Evolutionary conservation across 2,329 filamentous ascomycete genomes (phyloP), one percentile per base, ranked within the genome.

Genomic region (Aspergillus floridensis): DNA sequence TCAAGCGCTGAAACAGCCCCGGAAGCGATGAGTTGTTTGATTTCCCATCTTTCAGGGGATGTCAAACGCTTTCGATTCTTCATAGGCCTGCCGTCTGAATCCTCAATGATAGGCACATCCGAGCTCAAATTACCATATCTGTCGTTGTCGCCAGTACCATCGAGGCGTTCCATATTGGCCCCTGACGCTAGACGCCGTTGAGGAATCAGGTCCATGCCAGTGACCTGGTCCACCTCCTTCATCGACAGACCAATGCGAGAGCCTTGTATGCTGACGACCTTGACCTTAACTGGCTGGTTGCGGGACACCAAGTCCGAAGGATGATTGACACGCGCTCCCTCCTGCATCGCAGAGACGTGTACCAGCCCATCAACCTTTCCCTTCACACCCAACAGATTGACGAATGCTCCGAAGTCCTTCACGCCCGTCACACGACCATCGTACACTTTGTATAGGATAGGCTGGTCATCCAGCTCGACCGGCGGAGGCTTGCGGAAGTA

Each of bases 31-130:
- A 99, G 82, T 72, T 99, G 95, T 63, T 93, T 87, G 63, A 99
- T 97, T 74, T 99, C 95, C 93, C 95, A 99, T 71, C 95, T 82
- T 73, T 99, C 95, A 1, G 95, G 95, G 14, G 93, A 97, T 0
- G 93, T 98, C 88, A 98, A 88, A 55, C 95, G 85, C 80, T 99
- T 99, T 74, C 91, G 92, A 57, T 88, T 88, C 49, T 82, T 84
- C 65, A 82, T 79, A 0, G 81, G 82, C 7, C 80, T 80, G 46
- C 81, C 80, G 51, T 82, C 78, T 31, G 82, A 82, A 44, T 85
- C 82, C 68, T 90, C 87, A 60, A 91, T 85, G 14, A 89, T 83
- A 2, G 87, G 84, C 0, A 88, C 82, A 38, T 76, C 75, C n/a
- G 76, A 79, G 53, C 73, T 79, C 24, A 84, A 72, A 53, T 80